phyloP scores from a whole-genome alignment of 2,329 filamentous ascomycete species.

The Cordyceps fumosorosea region DNA sequence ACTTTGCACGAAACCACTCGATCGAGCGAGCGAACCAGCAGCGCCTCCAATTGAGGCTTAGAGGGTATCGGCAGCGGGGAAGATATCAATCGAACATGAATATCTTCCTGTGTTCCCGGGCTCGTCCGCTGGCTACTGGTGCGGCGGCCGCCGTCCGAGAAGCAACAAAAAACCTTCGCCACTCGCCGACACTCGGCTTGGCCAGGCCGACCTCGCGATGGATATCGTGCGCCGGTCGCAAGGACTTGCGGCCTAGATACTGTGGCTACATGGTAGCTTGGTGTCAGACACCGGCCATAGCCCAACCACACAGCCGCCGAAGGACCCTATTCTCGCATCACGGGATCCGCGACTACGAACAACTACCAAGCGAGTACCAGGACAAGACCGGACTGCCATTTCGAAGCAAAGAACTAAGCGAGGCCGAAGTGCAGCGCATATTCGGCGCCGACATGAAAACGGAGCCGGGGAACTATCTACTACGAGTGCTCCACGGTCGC shows the following conservation, averaged over 20 bases:
- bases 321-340: conserved; percentile 30
- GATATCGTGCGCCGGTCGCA: conserved; percentile 12
- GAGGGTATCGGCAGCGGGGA: not conserved
- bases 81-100: not conserved
- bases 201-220: conserved; percentile 9
- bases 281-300: not conserved
- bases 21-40: not conserved
- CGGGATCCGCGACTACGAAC: conserved; percentile 46
- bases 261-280: not conserved
- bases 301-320: conserved; percentile 11
- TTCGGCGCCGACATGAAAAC: conserved; percentile 44
- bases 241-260: not conserved
- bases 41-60: not conserved
- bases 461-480: conserved; percentile 43
- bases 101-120: not conserved
- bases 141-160: not conserved
- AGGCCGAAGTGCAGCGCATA: conserved; percentile 38
- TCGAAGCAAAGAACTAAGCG: conserved; percentile 40
- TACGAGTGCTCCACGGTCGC: conserved; percentile 55
- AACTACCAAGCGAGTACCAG: conserved; percentile 51
- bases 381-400: conserved; percentile 51
- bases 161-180: not conserved
- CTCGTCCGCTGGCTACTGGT: not conserved
- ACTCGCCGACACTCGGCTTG: not conserved
- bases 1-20: too few species aligned